Evolutionary conservation across 2,329 filamentous ascomycete genomes (phyloP).

Genomic region (Arthrinium phaeospermum): DNA sequence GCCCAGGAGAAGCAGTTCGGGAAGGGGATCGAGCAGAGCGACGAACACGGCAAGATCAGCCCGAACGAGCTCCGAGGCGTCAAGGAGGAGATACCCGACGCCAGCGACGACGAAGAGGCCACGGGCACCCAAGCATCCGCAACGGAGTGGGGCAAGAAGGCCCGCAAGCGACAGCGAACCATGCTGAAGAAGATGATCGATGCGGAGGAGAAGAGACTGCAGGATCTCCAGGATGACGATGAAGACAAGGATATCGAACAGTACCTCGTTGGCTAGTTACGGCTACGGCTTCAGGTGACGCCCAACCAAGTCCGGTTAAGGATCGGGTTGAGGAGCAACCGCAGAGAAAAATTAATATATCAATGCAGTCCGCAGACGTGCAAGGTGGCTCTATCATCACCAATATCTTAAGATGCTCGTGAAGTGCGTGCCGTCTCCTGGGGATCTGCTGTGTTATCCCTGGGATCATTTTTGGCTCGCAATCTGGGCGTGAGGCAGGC

Average conservation of each 20-base stretch:
- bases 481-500: neutral
- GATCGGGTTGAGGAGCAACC: neutral
- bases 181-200: constrained; percentile 70
- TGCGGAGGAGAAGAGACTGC: constrained; percentile 63
- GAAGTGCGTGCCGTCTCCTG: neutral
- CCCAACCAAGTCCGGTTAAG: neutral
- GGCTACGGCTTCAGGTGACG: neutral
- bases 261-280: constrained; percentile 53
- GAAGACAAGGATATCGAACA: constrained; percentile 79
- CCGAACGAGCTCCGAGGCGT: constrained; percentile 67
- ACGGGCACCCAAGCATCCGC: constrained; percentile 54
- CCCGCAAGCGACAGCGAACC: constrained; percentile 70
- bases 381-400: neutral
- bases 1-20: constrained; percentile 69
- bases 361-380: neutral
- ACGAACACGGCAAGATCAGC: constrained; percentile 61
- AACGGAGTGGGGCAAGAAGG: constrained; percentile 73
- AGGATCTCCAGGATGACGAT: constrained; percentile 63
- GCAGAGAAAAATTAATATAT: neutral
- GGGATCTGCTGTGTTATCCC: neutral
- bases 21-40: constrained; percentile 47
- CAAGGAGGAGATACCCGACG: constrained; percentile 57
- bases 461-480: neutral
- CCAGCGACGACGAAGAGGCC: constrained; percentile 57
- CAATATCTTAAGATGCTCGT: neutral